Evolutionary conservation across 345 rosid species (phyloP), one percentile per base, ranked within the genome.

Genomic region (Camelina sativa): DNA sequence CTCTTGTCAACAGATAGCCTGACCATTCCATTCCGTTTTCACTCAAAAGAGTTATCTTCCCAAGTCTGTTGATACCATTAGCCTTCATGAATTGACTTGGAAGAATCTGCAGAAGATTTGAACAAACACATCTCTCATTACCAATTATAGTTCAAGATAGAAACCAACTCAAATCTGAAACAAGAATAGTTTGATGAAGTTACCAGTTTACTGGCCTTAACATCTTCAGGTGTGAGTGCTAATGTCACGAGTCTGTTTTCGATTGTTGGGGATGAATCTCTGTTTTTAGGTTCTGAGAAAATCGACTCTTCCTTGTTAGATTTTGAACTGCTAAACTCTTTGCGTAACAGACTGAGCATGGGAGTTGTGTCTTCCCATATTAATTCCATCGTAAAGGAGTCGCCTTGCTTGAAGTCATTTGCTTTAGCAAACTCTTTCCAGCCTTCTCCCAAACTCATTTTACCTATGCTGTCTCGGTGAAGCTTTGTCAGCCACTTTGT

Each of bases 51-150:
- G 25, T 43, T 15, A 73, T 64, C 71, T 41, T 41, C 64, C 70
- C 70, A 43, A 43, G 76, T 25, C 17, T 62, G 41, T 62, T 51
- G 41, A 62, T 51, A 8, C 68, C 68, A 25, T 51, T 72, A 61
- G 52, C 68, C 52, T 25, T 38, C 52, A 72, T 11, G 61, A 62
- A 52, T 6, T 41, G 54, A 40, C 54, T 62, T 7, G 76, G 76
- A 62, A 62, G 76, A 62, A 11, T 4, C 76, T 72, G 69, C 23
- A 6, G 38, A 17, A 4, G 1, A 13, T 23, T 22, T 13, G 13
- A 23, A 22, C 34, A 65, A 44, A n/a, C 34, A 51, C 11, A 46
- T 48, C 11, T 23, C 1, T 48, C 34, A 15, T 41, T 53, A 37
- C 10, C 19, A 41, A 9, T 23, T 10, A 54, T 20, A 54, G 12